These are phyloP conservation scores for Claviceps monticola DNA, from an alignment of 2,329 filamentous ascomycete species.

Conservation along the genomic window DNA sequence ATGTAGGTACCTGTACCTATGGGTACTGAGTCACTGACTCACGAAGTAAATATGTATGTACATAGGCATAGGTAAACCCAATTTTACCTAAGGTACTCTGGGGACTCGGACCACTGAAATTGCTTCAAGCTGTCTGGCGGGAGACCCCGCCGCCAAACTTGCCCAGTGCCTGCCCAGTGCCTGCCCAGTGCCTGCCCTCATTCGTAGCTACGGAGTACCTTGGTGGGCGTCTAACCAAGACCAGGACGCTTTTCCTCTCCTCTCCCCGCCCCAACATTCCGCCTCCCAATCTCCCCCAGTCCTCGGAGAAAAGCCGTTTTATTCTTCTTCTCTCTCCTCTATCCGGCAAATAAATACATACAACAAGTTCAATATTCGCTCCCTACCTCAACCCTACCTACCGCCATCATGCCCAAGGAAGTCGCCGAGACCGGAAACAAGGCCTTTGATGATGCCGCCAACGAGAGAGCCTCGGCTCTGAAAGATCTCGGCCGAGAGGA, in stretches of 20 bases:
- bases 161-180: too few relatives aligned
- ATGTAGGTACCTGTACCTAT: too few relatives aligned
- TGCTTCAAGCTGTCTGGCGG: neutral
- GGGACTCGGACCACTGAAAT: too few relatives aligned
- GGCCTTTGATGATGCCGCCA: neutral
- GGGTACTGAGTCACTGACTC: too few relatives aligned
- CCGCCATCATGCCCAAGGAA: neutral
- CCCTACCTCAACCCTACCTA: neutral
- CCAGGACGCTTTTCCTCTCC: neutral
- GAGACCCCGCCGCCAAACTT: neutral
- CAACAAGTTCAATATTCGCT: neutral
- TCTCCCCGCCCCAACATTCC: neutral
- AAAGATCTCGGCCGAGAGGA: neutral
- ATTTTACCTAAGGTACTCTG: too few relatives aligned
- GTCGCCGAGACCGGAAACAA: neutral
- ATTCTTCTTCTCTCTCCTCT: neutral
- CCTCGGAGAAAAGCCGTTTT: neutral
- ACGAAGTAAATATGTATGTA: too few relatives aligned
- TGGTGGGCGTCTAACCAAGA: neutral
- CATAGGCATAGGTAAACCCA: too few relatives aligned
- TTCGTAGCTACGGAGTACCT: too few relatives aligned
- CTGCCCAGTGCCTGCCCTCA: too few relatives aligned
- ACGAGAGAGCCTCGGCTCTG: neutral
- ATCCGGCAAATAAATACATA: neutral
- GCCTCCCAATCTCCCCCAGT: neutral